A percentile compares a stretch with the other conserved stretches of the same genome.
Conservation (phyloP, 805 yeast species). For the Ogataea minuta region DNA sequence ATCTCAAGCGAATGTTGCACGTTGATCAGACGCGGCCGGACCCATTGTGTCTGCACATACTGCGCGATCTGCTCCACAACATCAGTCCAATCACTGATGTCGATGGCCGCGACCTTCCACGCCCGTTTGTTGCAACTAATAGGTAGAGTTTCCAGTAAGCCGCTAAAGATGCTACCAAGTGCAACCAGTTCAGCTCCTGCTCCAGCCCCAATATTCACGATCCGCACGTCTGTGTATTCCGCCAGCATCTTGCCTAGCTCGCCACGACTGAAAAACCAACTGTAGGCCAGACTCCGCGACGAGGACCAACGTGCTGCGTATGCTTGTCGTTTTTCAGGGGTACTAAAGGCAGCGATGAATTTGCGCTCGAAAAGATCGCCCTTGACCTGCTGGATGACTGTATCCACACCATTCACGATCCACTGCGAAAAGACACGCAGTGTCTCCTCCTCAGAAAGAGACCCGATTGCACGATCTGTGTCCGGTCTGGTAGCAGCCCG, state of each 20-base stretch:
- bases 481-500: slow-evolving; percentile 28
- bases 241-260: slow-evolving; percentile 39
- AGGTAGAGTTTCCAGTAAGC: slow-evolving; percentile 21
- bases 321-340: slow-evolving; percentile 63
- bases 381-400: slow-evolving; percentile 65
- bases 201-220: slow-evolving; percentile 81
- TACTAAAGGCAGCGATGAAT: slow-evolving; percentile 65
- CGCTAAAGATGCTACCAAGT: slow-evolving; percentile 54
- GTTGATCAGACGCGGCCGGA: slow-evolving; percentile 35
- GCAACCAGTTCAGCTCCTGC: slow-evolving; percentile 82
- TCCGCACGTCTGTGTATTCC: slow-evolving; percentile 27
- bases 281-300: slow-evolving; percentile 71
- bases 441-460: slow-evolving; percentile 37
- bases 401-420: slow-evolving; percentile 35
- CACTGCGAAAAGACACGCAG: slow-evolving; percentile 31
- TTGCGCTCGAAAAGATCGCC: slow-evolving; percentile 67
- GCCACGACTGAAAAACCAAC: slow-evolving; percentile 60
- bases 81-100: slow-evolving; percentile 74
- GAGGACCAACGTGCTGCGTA: slow-evolving; percentile 88
- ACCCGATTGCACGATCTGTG: slow-evolving; percentile 3
- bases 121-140: slow-evolving; percentile 5
- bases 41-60: slow-evolving; percentile 53
- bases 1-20: slow-evolving; percentile 28
- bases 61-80: slow-evolving; percentile 47
- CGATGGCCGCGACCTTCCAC: slow-evolving; percentile 55